Evolutionary conservation across 495 filamentous ascomycete genomes (phyloP).

Genomic region (Annulohypoxylon maeteangense): DNA sequence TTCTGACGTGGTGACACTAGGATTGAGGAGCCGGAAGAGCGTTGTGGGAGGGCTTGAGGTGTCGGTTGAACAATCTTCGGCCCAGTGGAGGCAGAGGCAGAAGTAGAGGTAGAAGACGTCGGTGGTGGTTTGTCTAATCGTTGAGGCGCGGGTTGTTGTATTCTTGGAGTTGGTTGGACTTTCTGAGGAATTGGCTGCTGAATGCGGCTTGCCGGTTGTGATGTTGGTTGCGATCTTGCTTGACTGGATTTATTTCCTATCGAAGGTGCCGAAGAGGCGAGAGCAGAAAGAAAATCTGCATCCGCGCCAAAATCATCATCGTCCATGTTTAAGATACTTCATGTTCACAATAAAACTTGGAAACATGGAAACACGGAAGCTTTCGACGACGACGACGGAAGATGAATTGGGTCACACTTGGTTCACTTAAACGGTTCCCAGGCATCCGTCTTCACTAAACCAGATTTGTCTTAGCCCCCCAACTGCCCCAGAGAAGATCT

Average conservation of each 20-base stretch:
- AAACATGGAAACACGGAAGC: background rate
- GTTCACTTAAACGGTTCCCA: background rate
- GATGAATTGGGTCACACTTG: background rate
- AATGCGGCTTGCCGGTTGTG: constrained; percentile 47
- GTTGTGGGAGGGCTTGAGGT: constrained; percentile 78
- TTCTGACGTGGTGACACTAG: constrained; percentile 87
- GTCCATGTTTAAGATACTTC: constrained; percentile 48
- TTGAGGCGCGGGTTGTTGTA: constrained; percentile 59
- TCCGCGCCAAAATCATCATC: constrained; percentile 72
- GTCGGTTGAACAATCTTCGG: constrained; percentile 84
- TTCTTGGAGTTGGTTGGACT: constrained; percentile 51
- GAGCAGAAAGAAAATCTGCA: constrained; percentile 65
- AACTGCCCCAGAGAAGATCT: background rate
- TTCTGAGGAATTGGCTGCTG: constrained; percentile 47
- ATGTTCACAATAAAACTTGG: background rate
- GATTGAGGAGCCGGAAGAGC: constrained; percentile 78
- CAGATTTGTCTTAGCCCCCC: constrained; percentile 12
- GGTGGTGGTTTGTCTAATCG: constrained; percentile 55
- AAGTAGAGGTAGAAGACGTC: constrained; percentile 31
- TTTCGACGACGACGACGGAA: background rate
- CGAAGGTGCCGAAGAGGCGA: constrained; percentile 57
- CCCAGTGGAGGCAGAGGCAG: constrained; percentile 15
- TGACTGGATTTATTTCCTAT: constrained; percentile 22
- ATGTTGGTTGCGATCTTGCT: constrained; percentile 38
- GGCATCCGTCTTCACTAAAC: constrained; percentile 17